A percentile compares a stretch with the other conserved stretches of the same genome.
These are phyloP conservation scores for Murraya koenigii DNA, from an alignment of 345 rosid genomes.

Conservation along the genomic window DNA sequence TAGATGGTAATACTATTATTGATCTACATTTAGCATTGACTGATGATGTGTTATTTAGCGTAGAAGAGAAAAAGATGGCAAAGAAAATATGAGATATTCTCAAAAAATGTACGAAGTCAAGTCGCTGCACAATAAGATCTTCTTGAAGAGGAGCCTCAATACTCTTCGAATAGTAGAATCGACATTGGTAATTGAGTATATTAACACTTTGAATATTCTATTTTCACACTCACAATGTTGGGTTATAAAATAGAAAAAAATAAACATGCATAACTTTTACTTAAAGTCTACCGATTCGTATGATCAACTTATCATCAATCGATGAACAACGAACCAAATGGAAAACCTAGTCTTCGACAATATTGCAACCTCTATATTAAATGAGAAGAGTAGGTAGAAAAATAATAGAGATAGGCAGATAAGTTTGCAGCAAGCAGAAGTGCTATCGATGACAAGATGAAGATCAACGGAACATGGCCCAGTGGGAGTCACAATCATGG, in stretches of 20 bases:
- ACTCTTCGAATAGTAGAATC: background rate
- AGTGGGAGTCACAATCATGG: constrained; percentile 10
- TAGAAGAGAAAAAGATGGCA: too few species aligned
- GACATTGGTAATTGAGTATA: background rate
- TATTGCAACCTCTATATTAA: background rate
- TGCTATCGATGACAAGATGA: background rate
- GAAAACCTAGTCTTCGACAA: background rate
- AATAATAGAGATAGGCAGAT: background rate
- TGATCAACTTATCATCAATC: constrained; percentile 3
- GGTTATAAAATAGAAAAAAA: background rate
- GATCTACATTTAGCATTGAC: too few species aligned
- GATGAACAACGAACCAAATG: background rate
- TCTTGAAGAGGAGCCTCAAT: background rate
- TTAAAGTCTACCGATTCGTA: constrained; percentile 1
- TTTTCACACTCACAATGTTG: background rate
- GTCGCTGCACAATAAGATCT: too few species aligned
- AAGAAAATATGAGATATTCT: too few species aligned
- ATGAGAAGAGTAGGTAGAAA: background rate
- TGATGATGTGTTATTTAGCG: too few species aligned
- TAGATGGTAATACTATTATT: too few species aligned
- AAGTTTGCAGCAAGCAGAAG: constrained; percentile 1
- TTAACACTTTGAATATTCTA: constrained; percentile 5
- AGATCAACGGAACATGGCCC: background rate
- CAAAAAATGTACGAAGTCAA: too few species aligned
- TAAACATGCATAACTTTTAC: constrained; percentile 1